Conservation (phyloP, 2,329 filamentous ascomycete genomes). For the Colletotrichum sp. region DNA sequence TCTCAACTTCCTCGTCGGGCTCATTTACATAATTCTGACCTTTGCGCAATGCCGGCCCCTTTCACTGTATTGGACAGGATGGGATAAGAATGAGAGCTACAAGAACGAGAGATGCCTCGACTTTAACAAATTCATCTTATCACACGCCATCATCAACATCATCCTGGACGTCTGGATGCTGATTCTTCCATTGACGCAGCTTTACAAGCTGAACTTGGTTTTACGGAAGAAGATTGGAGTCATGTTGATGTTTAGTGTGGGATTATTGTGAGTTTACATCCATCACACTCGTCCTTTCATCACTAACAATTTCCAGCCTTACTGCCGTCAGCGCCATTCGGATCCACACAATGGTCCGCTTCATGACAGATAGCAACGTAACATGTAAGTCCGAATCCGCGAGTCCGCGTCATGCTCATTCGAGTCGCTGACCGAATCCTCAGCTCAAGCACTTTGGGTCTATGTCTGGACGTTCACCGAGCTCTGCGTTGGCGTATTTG, state of each 20-base stretch:
- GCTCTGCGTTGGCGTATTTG: neutral
- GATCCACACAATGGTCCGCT: neutral
- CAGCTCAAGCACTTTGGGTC: neutral
- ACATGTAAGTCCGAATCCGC: neutral
- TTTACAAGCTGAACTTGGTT: conserved; percentile 23
- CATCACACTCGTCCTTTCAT: rapidly evolving
- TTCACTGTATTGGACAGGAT: neutral
- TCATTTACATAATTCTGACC: neutral
- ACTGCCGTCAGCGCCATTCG: neutral
- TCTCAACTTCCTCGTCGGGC: neutral
- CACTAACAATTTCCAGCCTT: neutral
- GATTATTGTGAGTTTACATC: neutral
- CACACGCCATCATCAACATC: conserved; percentile 21
- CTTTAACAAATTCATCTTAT: neutral
- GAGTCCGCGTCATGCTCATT: neutral
- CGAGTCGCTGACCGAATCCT: neutral
- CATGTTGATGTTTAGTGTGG: neutral
- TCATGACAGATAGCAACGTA: neutral
- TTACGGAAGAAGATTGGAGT: conserved; percentile 21
- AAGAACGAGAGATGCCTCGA: neutral
- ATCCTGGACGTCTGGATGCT: conserved; percentile 26
- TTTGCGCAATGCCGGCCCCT: neutral
- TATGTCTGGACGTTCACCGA: neutral
- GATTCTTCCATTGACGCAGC: conserved; percentile 18
- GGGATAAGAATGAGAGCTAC: neutral